Conservation (phyloP, 2,329 filamentous ascomycete genomes). For the Penicillium sp. region DNA sequence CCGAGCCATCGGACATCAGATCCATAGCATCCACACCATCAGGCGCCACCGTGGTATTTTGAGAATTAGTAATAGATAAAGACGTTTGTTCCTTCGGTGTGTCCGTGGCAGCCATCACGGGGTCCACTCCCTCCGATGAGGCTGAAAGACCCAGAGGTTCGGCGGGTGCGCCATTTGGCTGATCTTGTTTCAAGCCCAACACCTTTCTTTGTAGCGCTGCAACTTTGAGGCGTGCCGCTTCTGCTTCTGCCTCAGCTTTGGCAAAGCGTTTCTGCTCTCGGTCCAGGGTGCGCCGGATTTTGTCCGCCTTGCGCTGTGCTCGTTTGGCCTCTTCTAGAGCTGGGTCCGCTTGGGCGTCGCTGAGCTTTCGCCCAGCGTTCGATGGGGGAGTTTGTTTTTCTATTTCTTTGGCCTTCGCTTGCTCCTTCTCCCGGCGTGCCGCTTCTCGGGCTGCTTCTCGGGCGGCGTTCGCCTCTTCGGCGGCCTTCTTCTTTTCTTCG, state of each 20-base stretch:
- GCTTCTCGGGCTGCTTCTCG: constrained; percentile 38
- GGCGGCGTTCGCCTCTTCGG: constrained; percentile 61
- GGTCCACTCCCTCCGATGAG: neutral
- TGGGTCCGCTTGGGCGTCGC: constrained; percentile 22
- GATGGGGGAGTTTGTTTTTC: constrained; percentile 26
- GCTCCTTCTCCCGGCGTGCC: constrained; percentile 36
- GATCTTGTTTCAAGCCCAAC: constrained; percentile 7
- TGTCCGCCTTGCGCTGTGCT: constrained; percentile 43
- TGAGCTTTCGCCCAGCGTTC: constrained; percentile 25
- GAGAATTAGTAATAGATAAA: neutral
- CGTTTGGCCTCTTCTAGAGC: constrained; percentile 36
- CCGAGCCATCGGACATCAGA: constrained; percentile 18
- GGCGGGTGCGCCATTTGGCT: neutral
- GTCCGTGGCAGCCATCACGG: neutral
- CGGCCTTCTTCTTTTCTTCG: constrained; percentile 62
- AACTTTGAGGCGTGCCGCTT: constrained; percentile 36
- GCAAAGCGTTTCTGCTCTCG: constrained; percentile 61
- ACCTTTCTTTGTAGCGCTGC: constrained; percentile 32
- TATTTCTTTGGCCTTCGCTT: constrained; percentile 30
- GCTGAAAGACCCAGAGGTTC: neutral
- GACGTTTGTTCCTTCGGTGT: neutral
- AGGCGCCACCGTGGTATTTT: neutral
- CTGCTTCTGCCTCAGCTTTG: constrained; percentile 46
- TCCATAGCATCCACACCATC: constrained; percentile 12
- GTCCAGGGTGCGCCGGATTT: constrained; percentile 52